Percentiles rank a stretch among this genome's conserved stretches.
Conservation (phyloP, 176 grass and related monocot genomes). For the Oropetium thomaeum region DNA sequence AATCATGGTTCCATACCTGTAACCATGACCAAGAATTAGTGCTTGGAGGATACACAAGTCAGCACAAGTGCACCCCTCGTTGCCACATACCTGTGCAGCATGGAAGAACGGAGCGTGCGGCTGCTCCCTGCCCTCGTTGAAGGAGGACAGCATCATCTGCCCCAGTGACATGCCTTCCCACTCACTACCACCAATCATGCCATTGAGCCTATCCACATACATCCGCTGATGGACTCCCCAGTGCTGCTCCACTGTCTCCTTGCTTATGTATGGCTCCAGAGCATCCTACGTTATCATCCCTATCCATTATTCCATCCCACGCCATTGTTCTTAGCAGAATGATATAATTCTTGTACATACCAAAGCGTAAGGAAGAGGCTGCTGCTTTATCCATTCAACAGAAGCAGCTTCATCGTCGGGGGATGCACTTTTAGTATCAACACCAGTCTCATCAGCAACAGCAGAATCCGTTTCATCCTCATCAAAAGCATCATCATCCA, state of each 20-base stretch:
- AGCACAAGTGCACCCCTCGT: background rate
- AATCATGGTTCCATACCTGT: slow-evolving; percentile 96
- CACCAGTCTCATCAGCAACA: background rate
- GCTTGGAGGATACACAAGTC: background rate
- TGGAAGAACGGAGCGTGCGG: slow-evolving; percentile 67
- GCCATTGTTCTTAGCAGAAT: background rate
- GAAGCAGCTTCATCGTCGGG: slow-evolving; percentile 12
- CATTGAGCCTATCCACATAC: slow-evolving; percentile 70
- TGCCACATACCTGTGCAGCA: slow-evolving; percentile 60
- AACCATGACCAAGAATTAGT: slow-evolving; percentile 14
- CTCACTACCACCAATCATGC: slow-evolving; percentile 59
- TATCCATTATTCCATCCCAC: background rate
- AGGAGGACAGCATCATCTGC: slow-evolving; percentile 67
- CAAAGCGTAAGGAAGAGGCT: slow-evolving; percentile 58
- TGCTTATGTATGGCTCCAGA: slow-evolving; percentile 84
- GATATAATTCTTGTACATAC: slow-evolving; percentile 3
- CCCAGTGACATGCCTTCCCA: slow-evolving; percentile 68
- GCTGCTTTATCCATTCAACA: slow-evolving; percentile 46
- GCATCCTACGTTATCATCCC: slow-evolving; percentile 42
- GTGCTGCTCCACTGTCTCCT: slow-evolving; percentile 65
- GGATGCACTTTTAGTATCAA: background rate
- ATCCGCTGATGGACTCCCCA: slow-evolving; percentile 64
- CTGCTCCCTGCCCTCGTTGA: slow-evolving; percentile 61
- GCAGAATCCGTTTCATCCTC: slow-evolving; percentile 15
- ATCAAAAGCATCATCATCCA: background rate